A percentile compares a stretch with the other conserved stretches of the same genome.
These are phyloP conservation scores for Amanita phalloides DNA, from an alignment of 768 basidiomycete species.

Conservation along the genomic window DNA sequence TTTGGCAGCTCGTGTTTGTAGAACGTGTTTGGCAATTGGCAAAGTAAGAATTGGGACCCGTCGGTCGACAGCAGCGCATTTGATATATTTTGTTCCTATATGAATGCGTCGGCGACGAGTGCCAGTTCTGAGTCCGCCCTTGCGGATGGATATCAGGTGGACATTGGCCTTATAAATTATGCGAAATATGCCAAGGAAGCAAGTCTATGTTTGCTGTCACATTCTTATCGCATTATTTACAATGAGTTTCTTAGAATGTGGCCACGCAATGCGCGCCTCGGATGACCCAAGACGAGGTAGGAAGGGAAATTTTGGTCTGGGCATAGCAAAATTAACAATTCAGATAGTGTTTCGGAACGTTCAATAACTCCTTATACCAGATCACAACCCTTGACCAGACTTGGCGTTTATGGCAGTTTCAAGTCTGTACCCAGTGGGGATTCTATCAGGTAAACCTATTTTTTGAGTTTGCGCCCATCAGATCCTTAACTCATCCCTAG, in stretches of 20 bases:
- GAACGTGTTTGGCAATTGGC: constrained; percentile 65
- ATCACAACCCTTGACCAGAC: constrained; percentile 51
- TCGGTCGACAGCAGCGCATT: constrained; percentile 49
- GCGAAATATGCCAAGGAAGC: constrained; percentile 70
- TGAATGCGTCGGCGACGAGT: constrained; percentile 36
- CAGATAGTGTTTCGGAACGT: constrained; percentile 78
- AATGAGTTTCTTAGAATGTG: constrained; percentile 1
- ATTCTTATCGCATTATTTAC: background rate
- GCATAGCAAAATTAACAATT: background rate
- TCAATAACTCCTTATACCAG: constrained; percentile 54
- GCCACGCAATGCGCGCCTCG: background rate
- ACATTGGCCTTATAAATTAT: constrained; percentile 59
- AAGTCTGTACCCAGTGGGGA: constrained; percentile 94
- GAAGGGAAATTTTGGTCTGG: constrained; percentile 1
- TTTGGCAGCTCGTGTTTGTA: constrained; percentile 14
- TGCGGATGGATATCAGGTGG: constrained; percentile 35
- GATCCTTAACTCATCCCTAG: constrained; percentile 22
- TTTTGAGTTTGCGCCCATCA: background rate
- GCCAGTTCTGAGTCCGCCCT: constrained; percentile 25
- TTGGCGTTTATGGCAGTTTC: constrained; percentile 88
- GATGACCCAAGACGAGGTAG: constrained; percentile 37
- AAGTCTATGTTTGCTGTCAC: constrained; percentile 6
- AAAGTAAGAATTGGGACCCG: constrained; percentile 83
- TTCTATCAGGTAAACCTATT: constrained; percentile 58
- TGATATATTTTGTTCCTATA: constrained; percentile 54